Conservation (phyloP, 1,284 basidiomycete species). For the Ustilago esculenta region DNA sequence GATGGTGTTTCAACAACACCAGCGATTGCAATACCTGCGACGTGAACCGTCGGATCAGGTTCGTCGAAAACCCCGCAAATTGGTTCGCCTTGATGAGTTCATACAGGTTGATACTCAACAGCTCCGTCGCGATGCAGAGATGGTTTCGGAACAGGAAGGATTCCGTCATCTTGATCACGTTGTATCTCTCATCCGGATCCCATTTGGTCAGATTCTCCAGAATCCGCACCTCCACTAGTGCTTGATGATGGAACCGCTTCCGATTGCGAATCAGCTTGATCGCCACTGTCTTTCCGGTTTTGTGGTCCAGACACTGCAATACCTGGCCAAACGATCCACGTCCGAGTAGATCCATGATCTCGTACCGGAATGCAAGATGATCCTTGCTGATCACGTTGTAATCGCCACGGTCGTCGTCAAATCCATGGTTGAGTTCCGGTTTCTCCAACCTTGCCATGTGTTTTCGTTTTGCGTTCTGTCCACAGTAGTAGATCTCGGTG, state of each 20-base stretch:
- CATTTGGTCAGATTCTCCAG: constrained; percentile 95
- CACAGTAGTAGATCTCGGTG: constrained; percentile 83
- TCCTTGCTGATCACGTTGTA: constrained; percentile 90
- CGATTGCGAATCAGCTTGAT: constrained; percentile 99
- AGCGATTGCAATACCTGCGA: constrained; percentile 92
- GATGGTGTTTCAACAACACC: constrained; percentile 91
- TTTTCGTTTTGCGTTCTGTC: constrained; percentile 68
- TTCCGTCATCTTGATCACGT: constrained; percentile 98
- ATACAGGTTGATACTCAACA: constrained; percentile 97
- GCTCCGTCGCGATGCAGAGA: constrained; percentile 97
- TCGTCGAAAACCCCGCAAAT: constrained; percentile 95
- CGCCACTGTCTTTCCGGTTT: constrained; percentile 93
- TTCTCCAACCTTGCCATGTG: constrained; percentile 71
- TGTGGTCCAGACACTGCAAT: constrained; percentile 92
- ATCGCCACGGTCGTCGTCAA: constrained; percentile 98
- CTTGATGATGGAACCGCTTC: constrained; percentile 98
- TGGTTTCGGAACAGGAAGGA: constrained; percentile 98
- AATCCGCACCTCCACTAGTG: constrained; percentile 97
- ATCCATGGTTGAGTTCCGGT: constrained; percentile 88
- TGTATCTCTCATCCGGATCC: constrained; percentile 95
- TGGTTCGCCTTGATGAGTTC: constrained; percentile 99
- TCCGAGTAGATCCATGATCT: constrained; percentile 88
- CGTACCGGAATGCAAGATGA: constrained; percentile 95
- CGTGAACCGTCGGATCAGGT: constrained; percentile 93
- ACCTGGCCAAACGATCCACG: constrained; percentile 99